Percentiles rank a stretch among this genome's conserved stretches.
These are phyloP conservation scores for Ceratocystis variospora DNA, from an alignment of 2,329 filamentous ascomycete genomes.

Conservation along the genomic window DNA sequence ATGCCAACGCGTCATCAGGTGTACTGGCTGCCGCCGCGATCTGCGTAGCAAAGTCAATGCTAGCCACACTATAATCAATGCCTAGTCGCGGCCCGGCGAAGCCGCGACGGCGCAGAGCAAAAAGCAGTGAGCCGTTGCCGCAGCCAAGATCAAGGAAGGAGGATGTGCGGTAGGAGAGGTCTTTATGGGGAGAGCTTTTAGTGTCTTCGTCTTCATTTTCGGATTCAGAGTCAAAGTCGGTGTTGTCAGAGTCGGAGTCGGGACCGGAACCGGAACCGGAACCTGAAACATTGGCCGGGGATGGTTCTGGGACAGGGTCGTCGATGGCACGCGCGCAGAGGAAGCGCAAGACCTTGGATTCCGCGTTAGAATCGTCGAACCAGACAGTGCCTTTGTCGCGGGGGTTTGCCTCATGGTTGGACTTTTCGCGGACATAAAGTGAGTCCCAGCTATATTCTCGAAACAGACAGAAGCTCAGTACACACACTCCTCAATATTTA, in stretches of 20 bases:
- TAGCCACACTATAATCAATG: slow-evolving; percentile 71
- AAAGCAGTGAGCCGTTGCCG: slow-evolving; percentile 85
- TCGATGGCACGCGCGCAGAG: slow-evolving; percentile 31
- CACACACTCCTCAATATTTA: neutral
- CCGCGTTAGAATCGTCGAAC: slow-evolving; percentile 89
- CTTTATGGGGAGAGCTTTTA: slow-evolving; percentile 17
- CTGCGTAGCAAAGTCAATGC: slow-evolving; percentile 57
- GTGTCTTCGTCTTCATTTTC: slow-evolving; percentile 19
- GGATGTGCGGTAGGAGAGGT: slow-evolving; percentile 25
- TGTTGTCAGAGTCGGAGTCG: slow-evolving; percentile 23
- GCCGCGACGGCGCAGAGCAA: slow-evolving; percentile 48
- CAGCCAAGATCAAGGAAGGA: slow-evolving; percentile 78
- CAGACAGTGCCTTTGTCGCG: slow-evolving; percentile 78
- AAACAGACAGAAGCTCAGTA: neutral
- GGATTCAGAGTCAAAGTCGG: neutral
- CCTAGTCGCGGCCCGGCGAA: slow-evolving; percentile 64
- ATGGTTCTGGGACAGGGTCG: neutral
- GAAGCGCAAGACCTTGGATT: slow-evolving; percentile 62
- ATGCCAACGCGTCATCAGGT: slow-evolving; percentile 26
- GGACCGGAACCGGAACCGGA: slow-evolving; percentile 22
- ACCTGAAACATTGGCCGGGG: neutral
- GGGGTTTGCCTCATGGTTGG: slow-evolving; percentile 58
- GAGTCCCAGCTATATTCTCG: slow-evolving; percentile 51
- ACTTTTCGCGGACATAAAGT: slow-evolving; percentile 57
- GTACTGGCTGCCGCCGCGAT: slow-evolving; percentile 35